A percentile compares a stretch with the other conserved stretches of the same genome.
Conservation (phyloP, 805 yeast species). For the Wickerhamomyces queroliae region DNA sequence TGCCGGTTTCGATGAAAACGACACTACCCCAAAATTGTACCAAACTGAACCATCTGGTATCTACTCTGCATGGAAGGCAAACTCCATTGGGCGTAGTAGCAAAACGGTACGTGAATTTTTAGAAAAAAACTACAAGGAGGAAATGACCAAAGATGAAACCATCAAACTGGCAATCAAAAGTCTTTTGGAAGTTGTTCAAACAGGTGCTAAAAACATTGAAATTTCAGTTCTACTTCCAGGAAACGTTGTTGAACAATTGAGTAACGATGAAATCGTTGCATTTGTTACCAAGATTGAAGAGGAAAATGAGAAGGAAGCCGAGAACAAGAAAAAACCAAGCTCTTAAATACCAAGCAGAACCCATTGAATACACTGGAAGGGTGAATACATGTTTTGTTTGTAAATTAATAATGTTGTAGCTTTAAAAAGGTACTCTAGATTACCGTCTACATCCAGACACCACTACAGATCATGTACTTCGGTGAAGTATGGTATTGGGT, state of each 20-base stretch:
- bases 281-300: slow-evolving; percentile 80
- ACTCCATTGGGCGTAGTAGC: slow-evolving; percentile 91
- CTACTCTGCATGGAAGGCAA: slow-evolving; percentile 96
- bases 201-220: slow-evolving; percentile 96
- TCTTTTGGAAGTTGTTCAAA: slow-evolving; percentile 92
- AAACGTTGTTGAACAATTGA: slow-evolving; percentile 48
- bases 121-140: slow-evolving; percentile 74
- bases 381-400: too few relatives aligned
- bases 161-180: slow-evolving; percentile 79
- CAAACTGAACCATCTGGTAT: slow-evolving; percentile 98
- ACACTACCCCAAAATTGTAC: slow-evolving; percentile 72
- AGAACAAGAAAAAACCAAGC: slow-evolving; percentile 51
- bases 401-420: too few relatives aligned
- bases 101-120: slow-evolving; percentile 94
- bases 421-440: too few relatives aligned
- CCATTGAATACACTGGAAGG: too few relatives aligned
- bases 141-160: slow-evolving; percentile 62
- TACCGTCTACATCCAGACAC: too few relatives aligned
- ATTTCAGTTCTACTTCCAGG: slow-evolving; percentile 80
- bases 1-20: slow-evolving; percentile 92
- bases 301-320: slow-evolving; percentile 81
- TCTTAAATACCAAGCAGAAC: too few relatives aligned
- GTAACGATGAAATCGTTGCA: slow-evolving; percentile 65
- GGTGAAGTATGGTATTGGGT: too few relatives aligned
- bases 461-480: too few relatives aligned